Conservation (phyloP, 768 basidiomycete genomes). For the Kwoniella sp. region DNA sequence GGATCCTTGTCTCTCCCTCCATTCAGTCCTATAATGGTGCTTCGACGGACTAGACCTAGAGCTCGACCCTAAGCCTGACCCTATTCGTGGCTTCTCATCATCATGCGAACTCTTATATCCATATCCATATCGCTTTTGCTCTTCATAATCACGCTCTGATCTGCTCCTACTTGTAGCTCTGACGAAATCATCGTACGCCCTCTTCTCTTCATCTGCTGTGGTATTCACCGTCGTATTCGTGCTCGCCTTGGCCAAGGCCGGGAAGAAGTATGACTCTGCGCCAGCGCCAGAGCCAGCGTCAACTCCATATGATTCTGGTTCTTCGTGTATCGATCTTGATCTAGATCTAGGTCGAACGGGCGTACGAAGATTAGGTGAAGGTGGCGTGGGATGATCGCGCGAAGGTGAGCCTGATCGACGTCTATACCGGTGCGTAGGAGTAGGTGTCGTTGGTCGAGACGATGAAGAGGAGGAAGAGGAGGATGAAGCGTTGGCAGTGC, state of each 20-base stretch:
- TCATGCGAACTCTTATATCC: neutral
- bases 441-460: neutral
- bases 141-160: neutral
- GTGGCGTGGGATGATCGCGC: neutral
- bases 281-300: neutral
- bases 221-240: neutral
- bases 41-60: neutral
- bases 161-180: neutral
- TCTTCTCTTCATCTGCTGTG: neutral
- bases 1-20: slow-evolving; percentile 13
- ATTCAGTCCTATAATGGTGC: slow-evolving; percentile 8
- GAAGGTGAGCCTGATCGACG: neutral
- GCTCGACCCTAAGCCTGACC: neutral
- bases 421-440: neutral
- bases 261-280: neutral
- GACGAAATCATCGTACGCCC: neutral
- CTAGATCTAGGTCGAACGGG: neutral
- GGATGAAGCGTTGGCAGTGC: neutral
- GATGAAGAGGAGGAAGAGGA: slow-evolving; percentile 1
- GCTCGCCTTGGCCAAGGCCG: neutral
- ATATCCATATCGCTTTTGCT: neutral
- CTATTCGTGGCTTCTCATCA: neutral
- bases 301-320: too few relatives aligned
- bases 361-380: neutral
- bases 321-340: neutral